These are phyloP conservation scores for Halophytophthora batemanensis DNA, from an alignment of 352 stramenopile species.

Conservation along the genomic window DNA sequence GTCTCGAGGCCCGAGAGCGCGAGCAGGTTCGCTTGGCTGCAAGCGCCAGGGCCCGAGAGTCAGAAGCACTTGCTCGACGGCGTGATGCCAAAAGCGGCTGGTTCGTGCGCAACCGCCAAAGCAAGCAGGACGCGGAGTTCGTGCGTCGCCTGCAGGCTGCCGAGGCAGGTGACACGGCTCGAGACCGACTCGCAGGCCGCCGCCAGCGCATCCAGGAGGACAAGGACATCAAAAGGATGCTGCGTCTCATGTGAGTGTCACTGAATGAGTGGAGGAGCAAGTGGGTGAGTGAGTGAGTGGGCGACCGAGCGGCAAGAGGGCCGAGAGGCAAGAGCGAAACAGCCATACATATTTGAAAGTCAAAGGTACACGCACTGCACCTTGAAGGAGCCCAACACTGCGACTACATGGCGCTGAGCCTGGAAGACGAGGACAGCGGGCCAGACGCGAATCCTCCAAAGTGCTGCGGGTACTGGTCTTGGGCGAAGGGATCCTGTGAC, in stretches of 20 bases:
- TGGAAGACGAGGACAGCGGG: constrained; percentile 27
- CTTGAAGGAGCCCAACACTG: too few relatives aligned
- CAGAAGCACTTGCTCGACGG: constrained; percentile 33
- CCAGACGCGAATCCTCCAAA: constrained; percentile 24
- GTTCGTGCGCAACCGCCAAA: constrained; percentile 57
- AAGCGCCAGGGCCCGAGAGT: constrained; percentile 28
- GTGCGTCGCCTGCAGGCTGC: constrained; percentile 22
- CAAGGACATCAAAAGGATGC: constrained; percentile 69
- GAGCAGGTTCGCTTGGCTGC: constrained; percentile 26
- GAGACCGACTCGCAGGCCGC: constrained; percentile 19
- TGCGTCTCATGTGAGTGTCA: constrained; percentile 42
- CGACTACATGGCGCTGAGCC: constrained; percentile 32
- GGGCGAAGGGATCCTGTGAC: constrained; percentile 25
- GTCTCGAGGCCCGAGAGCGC: constrained; percentile 27
- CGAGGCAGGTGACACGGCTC: constrained; percentile 21
- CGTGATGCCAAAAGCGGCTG: constrained; percentile 69
- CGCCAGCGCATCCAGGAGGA: constrained; percentile 50
- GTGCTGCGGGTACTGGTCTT: constrained; percentile 12
- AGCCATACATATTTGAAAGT: too few relatives aligned
- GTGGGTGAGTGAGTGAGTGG: background rate
- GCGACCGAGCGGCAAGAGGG: too few relatives aligned
- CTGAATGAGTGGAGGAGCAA: background rate
- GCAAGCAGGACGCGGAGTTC: constrained; percentile 28
- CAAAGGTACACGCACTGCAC: too few relatives aligned
- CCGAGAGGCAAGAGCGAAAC: too few relatives aligned